Evolutionary conservation across 768 basidiomycete genomes (phyloP).

Genomic region (Termitomyces sp.): DNA sequence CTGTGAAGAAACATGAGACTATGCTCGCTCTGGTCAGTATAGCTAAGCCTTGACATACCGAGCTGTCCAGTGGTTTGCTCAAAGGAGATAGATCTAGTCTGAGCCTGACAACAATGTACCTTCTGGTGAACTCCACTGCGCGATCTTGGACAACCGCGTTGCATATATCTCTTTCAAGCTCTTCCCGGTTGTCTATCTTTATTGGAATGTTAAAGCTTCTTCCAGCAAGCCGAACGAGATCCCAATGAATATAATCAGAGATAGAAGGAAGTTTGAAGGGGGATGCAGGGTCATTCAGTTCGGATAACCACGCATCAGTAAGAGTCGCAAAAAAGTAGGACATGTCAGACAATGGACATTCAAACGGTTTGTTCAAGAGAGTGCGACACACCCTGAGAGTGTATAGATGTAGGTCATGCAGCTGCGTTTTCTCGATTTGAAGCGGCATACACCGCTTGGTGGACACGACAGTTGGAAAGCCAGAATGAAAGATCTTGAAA

Average conservation of each 20-base stretch:
- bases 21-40: neutral
- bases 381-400: slow-evolving; percentile 59
- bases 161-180: slow-evolving; percentile 38
- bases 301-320: slow-evolving; percentile 28
- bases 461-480: slow-evolving; percentile 34
- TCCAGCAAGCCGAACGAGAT: slow-evolving; percentile 45
- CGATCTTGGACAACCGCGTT: slow-evolving; percentile 76
- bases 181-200: slow-evolving; percentile 26
- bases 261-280: slow-evolving; percentile 29
- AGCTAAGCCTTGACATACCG: slow-evolving; percentile 36
- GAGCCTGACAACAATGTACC: slow-evolving; percentile 53
- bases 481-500: slow-evolving; percentile 59
- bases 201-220: slow-evolving; percentile 48
- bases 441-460: slow-evolving; percentile 46
- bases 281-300: slow-evolving; percentile 7
- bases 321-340: slow-evolving; percentile 68
- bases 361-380: slow-evolving; percentile 62
- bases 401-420: slow-evolving; percentile 49
- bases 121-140: slow-evolving; percentile 67
- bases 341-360: slow-evolving; percentile 48
- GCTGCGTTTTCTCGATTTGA: slow-evolving; percentile 35
- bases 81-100: slow-evolving; percentile 67
- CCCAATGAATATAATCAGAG: slow-evolving; percentile 55
- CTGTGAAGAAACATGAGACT: slow-evolving; percentile 27
- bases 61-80: slow-evolving; percentile 60